A percentile compares a stretch with the other conserved stretches of the same genome.
Conservation (phyloP, 441 rosid species). For the Aleurites moluccanus region DNA sequence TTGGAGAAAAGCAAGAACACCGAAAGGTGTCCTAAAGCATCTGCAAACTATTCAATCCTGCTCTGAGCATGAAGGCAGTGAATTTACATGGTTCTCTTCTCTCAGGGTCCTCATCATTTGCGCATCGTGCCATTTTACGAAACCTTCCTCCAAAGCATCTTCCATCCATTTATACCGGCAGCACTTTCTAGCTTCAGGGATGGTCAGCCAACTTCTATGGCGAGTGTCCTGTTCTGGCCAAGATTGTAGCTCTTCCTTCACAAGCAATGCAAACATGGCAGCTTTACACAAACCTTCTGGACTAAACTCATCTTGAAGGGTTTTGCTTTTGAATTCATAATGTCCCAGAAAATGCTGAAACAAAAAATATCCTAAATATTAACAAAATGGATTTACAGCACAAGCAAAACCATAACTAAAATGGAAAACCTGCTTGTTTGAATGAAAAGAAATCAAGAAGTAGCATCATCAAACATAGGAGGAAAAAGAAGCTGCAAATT, state of each 20-base stretch:
- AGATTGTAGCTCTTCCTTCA: conserved; percentile 58
- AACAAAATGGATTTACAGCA: neutral
- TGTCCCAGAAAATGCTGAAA: conserved; percentile 61
- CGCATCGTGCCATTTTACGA: conserved; percentile 34
- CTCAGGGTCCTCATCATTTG: conserved; percentile 18
- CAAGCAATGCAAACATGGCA: conserved; percentile 64
- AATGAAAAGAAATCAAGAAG: neutral
- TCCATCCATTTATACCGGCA: conserved; percentile 85
- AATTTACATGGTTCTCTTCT: conserved; percentile 7
- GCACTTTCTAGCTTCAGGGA: conserved; percentile 52
- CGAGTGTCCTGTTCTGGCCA: conserved; percentile 73
- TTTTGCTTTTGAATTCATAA: conserved; percentile 69
- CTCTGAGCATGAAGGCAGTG: conserved; percentile 6
- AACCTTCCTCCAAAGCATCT: conserved; percentile 49
- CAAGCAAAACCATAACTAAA: neutral
- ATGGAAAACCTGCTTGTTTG: neutral
- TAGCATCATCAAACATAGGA: neutral
- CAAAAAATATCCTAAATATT: neutral
- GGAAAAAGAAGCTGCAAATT: neutral
- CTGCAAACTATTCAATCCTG: neutral
- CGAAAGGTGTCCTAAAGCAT: conserved; percentile 3
- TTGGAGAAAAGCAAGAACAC: neutral
- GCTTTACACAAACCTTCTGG: conserved; percentile 81
- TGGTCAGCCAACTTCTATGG: conserved; percentile 61
- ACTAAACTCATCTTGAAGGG: conserved; percentile 71